These are phyloP conservation scores for Actinomortierella wolfii DNA, from an alignment of 371 early-diverging fungal genomes.

Conservation along the genomic window DNA sequence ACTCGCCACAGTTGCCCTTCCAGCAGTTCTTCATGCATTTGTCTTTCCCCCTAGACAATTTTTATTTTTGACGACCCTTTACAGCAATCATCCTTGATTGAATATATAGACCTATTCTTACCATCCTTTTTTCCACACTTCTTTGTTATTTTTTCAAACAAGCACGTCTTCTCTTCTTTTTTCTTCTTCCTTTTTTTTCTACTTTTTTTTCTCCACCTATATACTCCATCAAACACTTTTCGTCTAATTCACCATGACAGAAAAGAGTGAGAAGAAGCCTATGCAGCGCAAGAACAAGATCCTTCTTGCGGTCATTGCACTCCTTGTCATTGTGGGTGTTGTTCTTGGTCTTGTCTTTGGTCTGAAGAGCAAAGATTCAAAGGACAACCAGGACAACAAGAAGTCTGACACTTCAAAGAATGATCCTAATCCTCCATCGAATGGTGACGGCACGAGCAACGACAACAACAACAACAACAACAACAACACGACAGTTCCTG, in stretches of 20 bases:
- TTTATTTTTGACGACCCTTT: background rate
- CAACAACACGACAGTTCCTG: conserved; percentile 4
- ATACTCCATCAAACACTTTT: background rate
- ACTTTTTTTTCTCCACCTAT: background rate
- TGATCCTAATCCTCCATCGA: too few species aligned
- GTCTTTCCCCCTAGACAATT: background rate
- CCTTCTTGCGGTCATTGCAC: conserved; percentile 32
- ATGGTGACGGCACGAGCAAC: too few species aligned
- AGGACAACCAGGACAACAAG: conserved; percentile 4
- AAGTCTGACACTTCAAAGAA: background rate
- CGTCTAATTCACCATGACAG: conserved; percentile 1
- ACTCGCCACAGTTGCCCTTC: background rate
- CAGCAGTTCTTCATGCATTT: background rate
- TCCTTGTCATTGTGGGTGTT: conserved; percentile 25
- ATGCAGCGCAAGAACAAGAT: conserved; percentile 48
- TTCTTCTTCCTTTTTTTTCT: background rate
- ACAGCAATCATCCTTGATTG: background rate
- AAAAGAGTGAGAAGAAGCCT: conserved; percentile 28
- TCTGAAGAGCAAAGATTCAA: conserved; percentile 26
- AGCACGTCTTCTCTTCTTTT: background rate
- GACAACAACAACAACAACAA: conserved; percentile 5
- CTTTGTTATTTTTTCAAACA: too few species aligned
- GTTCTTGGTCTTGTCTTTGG: conserved; percentile 40
- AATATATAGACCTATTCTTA: background rate
- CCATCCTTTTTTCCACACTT: conserved; percentile 4